Conservation (phyloP, 164 flowering plant genomes). For the Cinnamomum micranthum region DNA sequence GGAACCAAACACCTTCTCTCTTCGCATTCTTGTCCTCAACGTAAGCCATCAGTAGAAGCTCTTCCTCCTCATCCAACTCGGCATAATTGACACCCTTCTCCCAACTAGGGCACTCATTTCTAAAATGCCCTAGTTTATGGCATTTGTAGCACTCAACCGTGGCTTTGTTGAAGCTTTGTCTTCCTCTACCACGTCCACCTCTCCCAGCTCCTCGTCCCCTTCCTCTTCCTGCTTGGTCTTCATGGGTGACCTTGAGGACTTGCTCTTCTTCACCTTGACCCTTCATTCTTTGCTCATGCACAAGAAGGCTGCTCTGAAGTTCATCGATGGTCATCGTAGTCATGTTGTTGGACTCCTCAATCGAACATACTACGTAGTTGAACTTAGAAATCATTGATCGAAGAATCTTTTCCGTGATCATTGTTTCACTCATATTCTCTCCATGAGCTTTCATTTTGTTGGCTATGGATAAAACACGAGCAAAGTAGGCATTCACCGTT, state of each 20-base stretch:
- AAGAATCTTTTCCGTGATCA: too few relatives aligned
- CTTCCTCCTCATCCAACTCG: conserved; percentile 5
- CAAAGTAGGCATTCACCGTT: too few relatives aligned
- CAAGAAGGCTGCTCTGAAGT: too few relatives aligned
- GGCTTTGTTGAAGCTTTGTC: not conserved
- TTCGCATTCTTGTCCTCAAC: not conserved
- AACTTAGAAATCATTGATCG: too few relatives aligned
- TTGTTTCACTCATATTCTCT: too few relatives aligned
- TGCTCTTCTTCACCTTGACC: not conserved
- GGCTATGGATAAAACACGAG: too few relatives aligned
- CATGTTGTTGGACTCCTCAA: too few relatives aligned
- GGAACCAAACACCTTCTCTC: conserved; percentile 7
- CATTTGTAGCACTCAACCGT: conserved; percentile 4
- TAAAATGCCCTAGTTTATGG: conserved; percentile 8
- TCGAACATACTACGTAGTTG: too few relatives aligned
- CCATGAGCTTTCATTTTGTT: too few relatives aligned
- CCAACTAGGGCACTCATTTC: conserved; percentile 3
- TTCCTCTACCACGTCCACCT: not conserved
- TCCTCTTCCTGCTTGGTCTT: not conserved
- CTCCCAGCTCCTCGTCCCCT: not conserved
- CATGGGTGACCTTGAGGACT: too few relatives aligned
- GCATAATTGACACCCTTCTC: conserved; percentile 9
- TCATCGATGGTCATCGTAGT: too few relatives aligned
- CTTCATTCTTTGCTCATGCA: too few relatives aligned
- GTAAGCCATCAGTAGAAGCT: conserved; percentile 7